These are phyloP conservation scores for Saturnispora dispora DNA, from an alignment of 805 yeast genomes.

Conservation along the genomic window DNA sequence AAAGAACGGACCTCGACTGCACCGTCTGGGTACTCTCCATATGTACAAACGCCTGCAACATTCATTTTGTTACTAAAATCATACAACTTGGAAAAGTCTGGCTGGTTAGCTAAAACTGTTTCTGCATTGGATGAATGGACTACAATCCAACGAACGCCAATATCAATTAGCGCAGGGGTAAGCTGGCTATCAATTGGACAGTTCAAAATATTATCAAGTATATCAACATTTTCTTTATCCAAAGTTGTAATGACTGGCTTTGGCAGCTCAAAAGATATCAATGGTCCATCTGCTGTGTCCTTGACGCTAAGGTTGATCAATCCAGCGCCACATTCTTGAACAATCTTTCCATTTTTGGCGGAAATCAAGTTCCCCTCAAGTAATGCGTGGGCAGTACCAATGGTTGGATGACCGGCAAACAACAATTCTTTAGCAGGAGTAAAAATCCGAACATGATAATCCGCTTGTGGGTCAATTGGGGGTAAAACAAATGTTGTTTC, in stretches of 20 bases:
- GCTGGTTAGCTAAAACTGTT: conserved; percentile 20
- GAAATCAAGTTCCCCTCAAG: conserved; percentile 23
- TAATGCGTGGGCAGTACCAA: conserved; percentile 42
- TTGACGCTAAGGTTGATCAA: conserved; percentile 10
- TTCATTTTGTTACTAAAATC: conserved; percentile 11
- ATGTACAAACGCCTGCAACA: conserved; percentile 31
- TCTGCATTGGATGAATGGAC: conserved; percentile 27
- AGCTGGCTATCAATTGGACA: conserved; percentile 1
- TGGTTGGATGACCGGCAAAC: conserved; percentile 59
- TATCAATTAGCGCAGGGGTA: conserved; percentile 27
- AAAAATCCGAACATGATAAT: conserved; percentile 44
- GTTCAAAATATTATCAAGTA: conserved; percentile 1
- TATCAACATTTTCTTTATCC: background rate
- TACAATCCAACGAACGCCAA: conserved; percentile 41
- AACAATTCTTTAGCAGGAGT: conserved; percentile 40
- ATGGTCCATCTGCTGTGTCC: background rate
- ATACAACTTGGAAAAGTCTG: conserved; percentile 27
- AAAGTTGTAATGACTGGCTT: background rate
- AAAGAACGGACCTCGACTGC: conserved; percentile 37
- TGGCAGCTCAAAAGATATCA: conserved; percentile 5
- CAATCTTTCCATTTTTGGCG: conserved; percentile 19
- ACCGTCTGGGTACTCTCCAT: conserved; percentile 28
- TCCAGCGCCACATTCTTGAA: conserved; percentile 41
- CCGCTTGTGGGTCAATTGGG: conserved; percentile 31
- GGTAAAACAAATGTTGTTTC: conserved; percentile 46